Evolutionary conservation across 352 stramenopile genomes (phyloP), one percentile per base, ranked within the genome.

Genomic region (Albugo laibachii): DNA sequence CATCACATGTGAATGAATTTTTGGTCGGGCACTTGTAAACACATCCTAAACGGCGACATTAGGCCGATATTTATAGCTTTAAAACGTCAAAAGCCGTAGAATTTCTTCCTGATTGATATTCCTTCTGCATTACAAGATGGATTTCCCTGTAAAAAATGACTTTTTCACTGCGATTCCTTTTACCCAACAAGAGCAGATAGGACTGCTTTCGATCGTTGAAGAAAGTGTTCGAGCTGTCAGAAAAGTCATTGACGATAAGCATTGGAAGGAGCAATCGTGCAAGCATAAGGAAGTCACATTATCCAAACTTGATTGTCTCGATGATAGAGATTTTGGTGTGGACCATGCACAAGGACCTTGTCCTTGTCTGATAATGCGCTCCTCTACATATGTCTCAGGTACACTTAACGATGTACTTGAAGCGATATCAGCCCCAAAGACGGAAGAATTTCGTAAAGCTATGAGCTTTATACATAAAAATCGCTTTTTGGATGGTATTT

Each of bases 341-440:
- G 52, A 62, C 42, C 53, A 49, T 24, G 20, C 45, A 6, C 36
- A 53, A 12, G 47, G 36, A 36, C 56, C 0, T 31, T 31, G 24
- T 31, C 65, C 65, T 10, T 83, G 74, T 41, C 48, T 86, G 16
- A 63, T 79, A 39, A 62, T 83, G 48, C 80, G 71, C 35, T 71
- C 69, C 11, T 72, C 63, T 12, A 61, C 75, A 31, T 66, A 63
- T 36, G 63, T 68, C 16, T 57, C 58, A 1, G 70, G 66, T 13
- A 77, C 66, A 10, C 64, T 86, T 31, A 69, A 57, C 44, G 74
- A 86, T 39, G 63, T 73, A 15, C 56, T 86, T n/a, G 65, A 83
- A 43, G 61, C 66, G 0, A 56, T 86, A 11, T 71, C 66, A 10
- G 72, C 70, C 6, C 62, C 69, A 19, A 58, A 71, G 47, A 80